Evolutionary conservation across 495 filamentous ascomycete species (phyloP).

Genomic region (Emericellopsis terricola): DNA sequence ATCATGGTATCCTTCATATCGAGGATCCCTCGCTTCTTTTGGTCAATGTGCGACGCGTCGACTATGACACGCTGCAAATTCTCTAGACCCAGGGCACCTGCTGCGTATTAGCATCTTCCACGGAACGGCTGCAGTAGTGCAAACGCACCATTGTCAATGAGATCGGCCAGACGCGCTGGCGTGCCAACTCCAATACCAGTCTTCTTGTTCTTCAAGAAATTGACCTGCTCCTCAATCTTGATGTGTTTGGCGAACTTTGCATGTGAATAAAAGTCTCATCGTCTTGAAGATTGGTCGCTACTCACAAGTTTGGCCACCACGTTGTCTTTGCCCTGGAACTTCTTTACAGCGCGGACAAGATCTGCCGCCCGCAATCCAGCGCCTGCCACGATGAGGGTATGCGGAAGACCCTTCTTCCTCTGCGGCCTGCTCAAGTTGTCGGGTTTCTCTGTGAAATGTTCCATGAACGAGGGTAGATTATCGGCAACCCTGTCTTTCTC

Average conservation of each 20-base stretch:
- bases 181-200: constrained; percentile 83
- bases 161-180: constrained; percentile 58
- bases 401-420: constrained; percentile 57
- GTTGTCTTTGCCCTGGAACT: constrained; percentile 59
- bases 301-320: constrained; percentile 61
- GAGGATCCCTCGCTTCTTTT: constrained; percentile 79
- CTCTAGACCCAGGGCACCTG: constrained; percentile 49
- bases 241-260: constrained; percentile 82
- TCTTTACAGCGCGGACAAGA: constrained; percentile 50
- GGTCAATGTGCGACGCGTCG: constrained; percentile 77
- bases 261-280: neutral
- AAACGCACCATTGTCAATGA: constrained; percentile 56
- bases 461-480: constrained; percentile 61
- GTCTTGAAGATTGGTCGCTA: neutral
- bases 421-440: constrained; percentile 41
- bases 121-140: neutral
- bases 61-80: constrained; percentile 65
- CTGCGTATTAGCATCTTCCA: constrained; percentile 5
- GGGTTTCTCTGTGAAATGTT: constrained; percentile 36
- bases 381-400: constrained; percentile 64
- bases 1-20: constrained; percentile 83
- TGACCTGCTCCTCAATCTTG: constrained; percentile 74
- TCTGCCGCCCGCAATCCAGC: constrained; percentile 74
- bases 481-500: constrained; percentile 39
- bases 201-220: constrained; percentile 49